These are phyloP conservation scores for Prunella vulgaris DNA, from an alignment of 257 asterid species.

Conservation along the genomic window DNA sequence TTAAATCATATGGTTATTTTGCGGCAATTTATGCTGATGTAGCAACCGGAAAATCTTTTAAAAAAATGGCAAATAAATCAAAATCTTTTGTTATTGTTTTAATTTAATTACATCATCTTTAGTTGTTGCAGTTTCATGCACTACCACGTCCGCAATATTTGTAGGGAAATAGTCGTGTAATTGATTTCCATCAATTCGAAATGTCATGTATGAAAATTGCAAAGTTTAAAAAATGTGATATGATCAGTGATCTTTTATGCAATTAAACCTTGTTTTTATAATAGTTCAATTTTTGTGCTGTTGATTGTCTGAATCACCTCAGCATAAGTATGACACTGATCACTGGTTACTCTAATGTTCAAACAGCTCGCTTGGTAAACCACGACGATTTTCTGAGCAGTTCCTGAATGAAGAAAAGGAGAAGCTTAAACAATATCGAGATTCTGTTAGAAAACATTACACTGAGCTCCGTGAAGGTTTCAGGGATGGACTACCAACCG, in stretches of 20 bases:
- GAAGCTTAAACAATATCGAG: constrained; percentile 83
- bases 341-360: constrained; percentile 19
- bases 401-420: constrained; percentile 94
- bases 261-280: not conserved
- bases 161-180: too few relatives aligned
- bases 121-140: too few relatives aligned
- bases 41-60: not conserved
- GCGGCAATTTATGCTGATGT: not conserved
- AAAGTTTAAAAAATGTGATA: too few relatives aligned
- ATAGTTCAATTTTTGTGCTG: constrained; percentile 2
- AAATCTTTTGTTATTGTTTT: not conserved
- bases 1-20: not conserved
- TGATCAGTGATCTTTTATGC: too few relatives aligned
- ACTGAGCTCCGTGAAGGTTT: constrained; percentile 81
- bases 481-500: constrained; percentile 83
- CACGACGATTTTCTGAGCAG: constrained; percentile 86
- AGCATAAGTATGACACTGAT: not conserved
- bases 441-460: constrained; percentile 84
- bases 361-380: constrained; percentile 92
- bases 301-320: not conserved
- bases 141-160: not conserved
- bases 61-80: not conserved
- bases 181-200: too few relatives aligned
- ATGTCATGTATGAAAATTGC: not conserved
- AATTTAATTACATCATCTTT: too few relatives aligned